Evolutionary conservation across 1,284 basidiomycete genomes (phyloP).

Genomic region (Boletellus deceptivus): DNA sequence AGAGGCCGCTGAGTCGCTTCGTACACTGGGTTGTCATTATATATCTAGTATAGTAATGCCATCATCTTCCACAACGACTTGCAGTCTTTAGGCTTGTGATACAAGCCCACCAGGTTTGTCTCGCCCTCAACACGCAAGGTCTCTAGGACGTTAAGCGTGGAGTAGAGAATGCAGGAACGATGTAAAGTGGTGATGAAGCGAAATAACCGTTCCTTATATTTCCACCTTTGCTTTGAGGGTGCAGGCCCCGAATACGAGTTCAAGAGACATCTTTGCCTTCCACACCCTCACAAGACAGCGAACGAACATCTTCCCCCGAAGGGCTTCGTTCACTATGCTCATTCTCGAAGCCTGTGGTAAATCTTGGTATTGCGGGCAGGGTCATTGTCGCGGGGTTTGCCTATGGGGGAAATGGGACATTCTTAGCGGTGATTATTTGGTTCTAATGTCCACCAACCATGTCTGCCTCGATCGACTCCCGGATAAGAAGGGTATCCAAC

Average conservation of each 20-base stretch:
- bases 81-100: slow-evolving; percentile 13
- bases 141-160: too few relatives aligned
- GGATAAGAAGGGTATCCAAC: slow-evolving; percentile 16
- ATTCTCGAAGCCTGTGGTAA: not conserved
- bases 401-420: not conserved
- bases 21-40: not conserved
- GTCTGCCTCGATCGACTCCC: slow-evolving; percentile 8
- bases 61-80: not conserved
- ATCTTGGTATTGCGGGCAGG: not conserved
- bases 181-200: too few relatives aligned
- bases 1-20: slow-evolving; percentile 18
- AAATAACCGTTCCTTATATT: too few relatives aligned
- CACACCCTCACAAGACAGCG: too few relatives aligned
- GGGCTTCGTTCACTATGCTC: too few relatives aligned
- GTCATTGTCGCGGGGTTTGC: not conserved
- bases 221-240: too few relatives aligned
- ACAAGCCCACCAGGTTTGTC: slow-evolving; percentile 14
- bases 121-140: too few relatives aligned
- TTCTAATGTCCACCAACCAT: not conserved
- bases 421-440: not conserved
- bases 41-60: slow-evolving; percentile 21
- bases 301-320: too few relatives aligned
- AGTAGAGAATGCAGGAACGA: too few relatives aligned
- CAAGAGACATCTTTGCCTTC: too few relatives aligned
- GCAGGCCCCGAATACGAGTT: too few relatives aligned